phyloP scores from a whole-genome alignment of 163 green algal genomes.

The Chlamydomonas reinhardtii region DNA sequence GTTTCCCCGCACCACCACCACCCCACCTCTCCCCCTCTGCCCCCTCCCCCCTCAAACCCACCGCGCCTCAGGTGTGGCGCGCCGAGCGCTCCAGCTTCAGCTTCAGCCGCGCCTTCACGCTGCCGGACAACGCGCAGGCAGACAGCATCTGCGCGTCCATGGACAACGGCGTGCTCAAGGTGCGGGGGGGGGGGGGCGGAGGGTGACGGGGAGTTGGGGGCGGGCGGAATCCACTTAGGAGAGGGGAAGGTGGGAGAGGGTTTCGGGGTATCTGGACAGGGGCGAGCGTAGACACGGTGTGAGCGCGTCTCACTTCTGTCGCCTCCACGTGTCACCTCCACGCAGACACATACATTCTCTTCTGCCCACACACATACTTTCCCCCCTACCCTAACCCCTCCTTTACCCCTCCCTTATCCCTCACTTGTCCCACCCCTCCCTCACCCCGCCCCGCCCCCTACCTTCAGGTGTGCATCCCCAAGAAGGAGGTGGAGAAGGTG shows the following conservation, averaged over 20 bases:
- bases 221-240: too few relatives aligned
- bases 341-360: too few relatives aligned
- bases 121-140: constrained; percentile 56
- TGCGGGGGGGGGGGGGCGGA: background rate
- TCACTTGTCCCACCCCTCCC: background rate
- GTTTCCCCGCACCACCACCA: background rate
- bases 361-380: too few relatives aligned
- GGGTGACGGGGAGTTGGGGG: too few relatives aligned
- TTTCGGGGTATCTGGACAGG: too few relatives aligned
- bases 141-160: constrained; percentile 51
- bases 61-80: constrained; percentile 5
- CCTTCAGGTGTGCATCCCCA: constrained; percentile 40
- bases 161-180: constrained; percentile 33
- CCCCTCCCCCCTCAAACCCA: background rate
- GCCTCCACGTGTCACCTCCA: too few relatives aligned
- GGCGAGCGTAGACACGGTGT: too few relatives aligned
- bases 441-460: background rate
- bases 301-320: too few relatives aligned
- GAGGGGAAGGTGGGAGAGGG: too few relatives aligned
- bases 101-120: constrained; percentile 55
- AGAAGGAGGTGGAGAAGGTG: constrained; percentile 36
- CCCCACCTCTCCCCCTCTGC: too few relatives aligned
- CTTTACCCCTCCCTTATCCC: too few relatives aligned
- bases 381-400: too few relatives aligned
- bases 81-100: constrained; percentile 32